phyloP scores from a whole-genome alignment of 2,329 filamentous ascomycete species.

The Apiospora koreana region DNA sequence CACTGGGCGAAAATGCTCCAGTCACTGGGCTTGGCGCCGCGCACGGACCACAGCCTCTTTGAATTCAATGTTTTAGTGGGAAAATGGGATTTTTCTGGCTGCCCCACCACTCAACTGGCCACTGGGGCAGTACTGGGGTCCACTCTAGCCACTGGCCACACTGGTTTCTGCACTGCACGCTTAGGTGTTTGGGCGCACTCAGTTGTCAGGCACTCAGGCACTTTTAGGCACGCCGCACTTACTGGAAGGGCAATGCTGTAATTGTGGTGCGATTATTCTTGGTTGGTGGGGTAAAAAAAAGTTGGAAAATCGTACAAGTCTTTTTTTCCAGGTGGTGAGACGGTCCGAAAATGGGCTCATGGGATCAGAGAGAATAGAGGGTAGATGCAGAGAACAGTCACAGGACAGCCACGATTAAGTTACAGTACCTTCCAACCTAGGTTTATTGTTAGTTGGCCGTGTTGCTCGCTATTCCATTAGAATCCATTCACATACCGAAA shows the following conservation, averaged over 20 bases:
- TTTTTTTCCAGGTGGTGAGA: not conserved
- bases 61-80: constrained; percentile 5
- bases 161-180: too few relatives aligned
- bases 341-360: constrained; percentile 8
- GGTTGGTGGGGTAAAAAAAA: not conserved
- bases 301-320: not conserved
- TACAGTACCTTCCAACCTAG: not conserved
- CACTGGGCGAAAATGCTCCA: constrained; percentile 4
- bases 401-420: not conserved
- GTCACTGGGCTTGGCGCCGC: not conserved
- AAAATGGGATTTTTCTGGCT: not conserved
- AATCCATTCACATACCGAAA: not conserved
- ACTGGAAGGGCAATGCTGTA: not conserved
- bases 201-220: not conserved
- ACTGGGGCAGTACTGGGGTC: too few relatives aligned
- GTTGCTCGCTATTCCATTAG: not conserved
- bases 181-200: not conserved
- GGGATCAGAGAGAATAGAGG: not conserved
- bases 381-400: not conserved
- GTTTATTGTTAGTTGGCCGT: not conserved
- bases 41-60: constrained; percentile 2
- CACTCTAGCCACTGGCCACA: too few relatives aligned
- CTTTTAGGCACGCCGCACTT: constrained; percentile 1
- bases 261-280: constrained; percentile 10
- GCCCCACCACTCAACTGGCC: not conserved